phyloP scores from a whole-genome alignment of 1,139 yeast species.

The Saccharomycopsis hybrid region DNA sequence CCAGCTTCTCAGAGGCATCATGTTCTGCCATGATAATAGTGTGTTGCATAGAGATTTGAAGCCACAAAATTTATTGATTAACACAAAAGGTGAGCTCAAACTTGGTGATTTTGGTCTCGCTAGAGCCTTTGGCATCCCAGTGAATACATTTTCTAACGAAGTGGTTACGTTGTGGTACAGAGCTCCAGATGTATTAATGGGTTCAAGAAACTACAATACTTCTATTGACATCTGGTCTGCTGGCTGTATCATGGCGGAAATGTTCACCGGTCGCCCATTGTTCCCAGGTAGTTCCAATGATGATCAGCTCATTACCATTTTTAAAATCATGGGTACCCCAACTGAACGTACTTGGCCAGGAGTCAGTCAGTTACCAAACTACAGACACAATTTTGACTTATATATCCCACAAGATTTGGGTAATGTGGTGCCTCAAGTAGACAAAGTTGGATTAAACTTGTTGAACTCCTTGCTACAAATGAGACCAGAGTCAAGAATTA shows the following conservation, averaged over 20 bases:
- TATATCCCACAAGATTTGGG: constrained; percentile 83
- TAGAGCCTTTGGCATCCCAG: constrained; percentile 96
- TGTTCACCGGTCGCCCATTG: constrained; percentile 96
- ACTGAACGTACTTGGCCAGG: constrained; percentile 96
- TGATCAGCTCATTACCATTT: constrained; percentile 83
- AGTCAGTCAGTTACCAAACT: constrained; percentile 78
- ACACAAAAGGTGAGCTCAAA: constrained; percentile 82
- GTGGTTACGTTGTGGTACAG: constrained; percentile 98
- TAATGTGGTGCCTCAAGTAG: constrained; percentile 68
- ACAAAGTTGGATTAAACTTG: constrained; percentile 73
- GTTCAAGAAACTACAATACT: constrained; percentile 91
- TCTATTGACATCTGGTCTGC: constrained; percentile 99
- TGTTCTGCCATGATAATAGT: constrained; percentile 92
- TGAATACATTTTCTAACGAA: constrained; percentile 92
- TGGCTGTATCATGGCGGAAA: constrained; percentile 95
- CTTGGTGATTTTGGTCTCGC: constrained; percentile 98
- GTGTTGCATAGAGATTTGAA: constrained; percentile 93
- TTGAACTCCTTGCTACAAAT: constrained; percentile 74
- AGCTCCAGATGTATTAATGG: constrained; percentile 95
- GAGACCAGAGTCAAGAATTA: constrained; percentile 86
- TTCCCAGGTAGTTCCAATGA: constrained; percentile 97
- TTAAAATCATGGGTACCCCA: constrained; percentile 94
- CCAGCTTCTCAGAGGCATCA: constrained; percentile 82
- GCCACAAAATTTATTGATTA: constrained; percentile 89
- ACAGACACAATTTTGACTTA: constrained; percentile 68